Conservation (phyloP, 106 monocot genomes). For the Dendrobium chrysotoxum region DNA sequence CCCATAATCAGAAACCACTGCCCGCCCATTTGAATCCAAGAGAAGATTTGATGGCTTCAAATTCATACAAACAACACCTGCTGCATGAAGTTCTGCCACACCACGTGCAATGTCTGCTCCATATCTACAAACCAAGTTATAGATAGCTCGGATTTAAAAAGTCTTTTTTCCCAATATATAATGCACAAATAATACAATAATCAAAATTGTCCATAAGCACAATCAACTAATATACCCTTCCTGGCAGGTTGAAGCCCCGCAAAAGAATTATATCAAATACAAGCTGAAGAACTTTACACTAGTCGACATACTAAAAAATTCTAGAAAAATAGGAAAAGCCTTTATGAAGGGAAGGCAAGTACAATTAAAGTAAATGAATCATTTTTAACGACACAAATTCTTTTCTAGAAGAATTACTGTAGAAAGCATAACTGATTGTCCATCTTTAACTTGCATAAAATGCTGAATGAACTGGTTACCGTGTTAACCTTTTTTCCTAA, state of each 20-base stretch:
- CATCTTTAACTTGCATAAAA: background rate
- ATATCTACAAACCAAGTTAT: constrained; percentile 53
- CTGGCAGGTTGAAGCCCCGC: background rate
- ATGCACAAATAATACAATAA: background rate
- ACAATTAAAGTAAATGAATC: background rate
- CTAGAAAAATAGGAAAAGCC: background rate
- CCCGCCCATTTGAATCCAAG: constrained; percentile 64
- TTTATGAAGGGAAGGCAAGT: background rate
- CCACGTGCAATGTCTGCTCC: constrained; percentile 99
- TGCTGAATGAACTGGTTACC: background rate
- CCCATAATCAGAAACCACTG: constrained; percentile 93
- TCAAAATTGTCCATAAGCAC: background rate
- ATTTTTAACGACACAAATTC: background rate
- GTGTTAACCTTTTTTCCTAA: background rate
- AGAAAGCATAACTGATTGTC: no score
- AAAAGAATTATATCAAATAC: background rate
- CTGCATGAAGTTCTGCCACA: constrained; percentile 96
- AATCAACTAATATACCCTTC: background rate
- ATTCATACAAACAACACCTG: constrained; percentile 92
- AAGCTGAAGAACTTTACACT: background rate
- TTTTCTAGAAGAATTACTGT: background rate
- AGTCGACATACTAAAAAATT: background rate
- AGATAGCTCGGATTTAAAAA: background rate
- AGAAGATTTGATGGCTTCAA: constrained; percentile 96
- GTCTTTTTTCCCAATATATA: background rate